Percentiles rank a stretch among this genome's conserved stretches.
Conservation (phyloP, 495 filamentous ascomycete species). For the Jackrogersella minutella region DNA sequence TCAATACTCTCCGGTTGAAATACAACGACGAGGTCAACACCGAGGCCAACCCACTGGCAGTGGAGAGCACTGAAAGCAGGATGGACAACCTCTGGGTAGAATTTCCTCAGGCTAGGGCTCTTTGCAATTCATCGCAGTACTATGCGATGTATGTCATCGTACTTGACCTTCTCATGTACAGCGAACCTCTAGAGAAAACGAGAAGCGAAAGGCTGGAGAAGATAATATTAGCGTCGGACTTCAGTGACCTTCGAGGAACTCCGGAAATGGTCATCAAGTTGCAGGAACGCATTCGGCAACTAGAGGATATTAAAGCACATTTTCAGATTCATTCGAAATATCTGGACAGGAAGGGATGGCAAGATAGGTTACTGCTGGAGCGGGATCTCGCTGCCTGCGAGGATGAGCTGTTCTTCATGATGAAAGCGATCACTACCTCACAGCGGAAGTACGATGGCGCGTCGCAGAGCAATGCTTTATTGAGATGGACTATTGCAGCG, state of each 20-base stretch:
- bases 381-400: slow-evolving; percentile 88
- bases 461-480: slow-evolving; percentile 73
- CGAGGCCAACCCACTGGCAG: slow-evolving; percentile 49
- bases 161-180: slow-evolving; percentile 91
- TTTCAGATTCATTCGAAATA: slow-evolving; percentile 92
- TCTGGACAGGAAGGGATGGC: slow-evolving; percentile 89
- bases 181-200: slow-evolving; percentile 94
- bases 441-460: slow-evolving; percentile 83
- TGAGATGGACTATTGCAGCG: slow-evolving; percentile 89
- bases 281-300: slow-evolving; percentile 88
- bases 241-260: slow-evolving; percentile 92
- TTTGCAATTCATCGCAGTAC: slow-evolving; percentile 96
- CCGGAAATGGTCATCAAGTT: slow-evolving; percentile 92
- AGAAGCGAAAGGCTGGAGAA: slow-evolving; percentile 92
- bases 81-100: slow-evolving; percentile 97
- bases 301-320: slow-evolving; percentile 95
- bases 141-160: slow-evolving; percentile 98
- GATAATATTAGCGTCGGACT: slow-evolving; percentile 99
- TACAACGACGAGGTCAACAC: slow-evolving; percentile 93
- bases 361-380: slow-evolving; percentile 84
- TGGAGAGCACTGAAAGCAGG: slow-evolving; percentile 72
- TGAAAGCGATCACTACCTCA: slow-evolving; percentile 98
- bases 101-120: slow-evolving; percentile 88
- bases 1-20: slow-evolving; percentile 95
- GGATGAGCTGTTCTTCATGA: slow-evolving; percentile 99